Evolutionary conservation across 345 rosid species (phyloP).

Genomic region (Melastoma malabathricum): DNA sequence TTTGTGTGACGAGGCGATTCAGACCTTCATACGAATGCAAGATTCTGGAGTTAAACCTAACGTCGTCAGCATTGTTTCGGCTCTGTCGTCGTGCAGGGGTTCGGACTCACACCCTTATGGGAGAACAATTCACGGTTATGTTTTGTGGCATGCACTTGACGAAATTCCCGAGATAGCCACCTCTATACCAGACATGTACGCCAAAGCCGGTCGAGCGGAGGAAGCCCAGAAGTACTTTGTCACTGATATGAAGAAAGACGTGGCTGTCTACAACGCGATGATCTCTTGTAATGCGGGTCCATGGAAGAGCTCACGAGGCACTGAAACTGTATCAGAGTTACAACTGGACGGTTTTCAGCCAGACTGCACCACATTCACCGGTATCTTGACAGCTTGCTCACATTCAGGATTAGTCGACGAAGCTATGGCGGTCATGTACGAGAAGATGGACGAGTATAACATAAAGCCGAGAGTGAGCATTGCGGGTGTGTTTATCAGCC

Average conservation of each 20-base stretch:
- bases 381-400: slow-evolving; percentile 28
- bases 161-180: slow-evolving; percentile 21
- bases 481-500: slow-evolving; percentile 33
- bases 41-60: slow-evolving; percentile 43
- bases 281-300: slow-evolving; percentile 32
- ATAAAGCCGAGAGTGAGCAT: slow-evolving; percentile 34
- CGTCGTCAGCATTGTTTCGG: slow-evolving; percentile 25
- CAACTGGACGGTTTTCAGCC: slow-evolving; percentile 20
- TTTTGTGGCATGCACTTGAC: slow-evolving; percentile 25
- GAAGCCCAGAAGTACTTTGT: slow-evolving; percentile 28
- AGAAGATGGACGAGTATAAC: slow-evolving; percentile 17
- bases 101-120: slow-evolving; percentile 28
- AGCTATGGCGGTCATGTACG: slow-evolving; percentile 23
- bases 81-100: slow-evolving; percentile 34
- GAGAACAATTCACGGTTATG: slow-evolving; percentile 45
- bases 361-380: slow-evolving; percentile 38
- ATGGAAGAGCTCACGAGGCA: slow-evolving; percentile 30
- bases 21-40: slow-evolving; percentile 35
- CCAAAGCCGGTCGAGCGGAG: slow-evolving; percentile 46
- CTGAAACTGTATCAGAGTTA: slow-evolving; percentile 15
- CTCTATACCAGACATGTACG: slow-evolving; percentile 54
- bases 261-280: slow-evolving; percentile 38
- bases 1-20: slow-evolving; percentile 24
- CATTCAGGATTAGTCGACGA: slow-evolving; percentile 28
- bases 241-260: slow-evolving; percentile 14